These are phyloP conservation scores for Colletotrichum musicola DNA, from an alignment of 2,329 filamentous ascomycete genomes.

Conservation along the genomic window DNA sequence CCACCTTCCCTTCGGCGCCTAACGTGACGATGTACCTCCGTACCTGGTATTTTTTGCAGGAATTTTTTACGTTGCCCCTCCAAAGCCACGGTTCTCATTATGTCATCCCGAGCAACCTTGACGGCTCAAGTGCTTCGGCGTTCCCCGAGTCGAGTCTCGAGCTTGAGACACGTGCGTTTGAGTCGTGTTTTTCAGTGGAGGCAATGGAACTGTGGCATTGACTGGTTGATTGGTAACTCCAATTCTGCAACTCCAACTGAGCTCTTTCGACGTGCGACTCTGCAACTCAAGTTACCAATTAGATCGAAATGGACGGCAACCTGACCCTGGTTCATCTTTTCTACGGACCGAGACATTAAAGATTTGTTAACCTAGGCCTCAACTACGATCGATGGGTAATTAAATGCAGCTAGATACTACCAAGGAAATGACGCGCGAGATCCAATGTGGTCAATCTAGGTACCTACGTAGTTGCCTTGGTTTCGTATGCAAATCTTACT, in stretches of 20 bases:
- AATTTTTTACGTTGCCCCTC: slow-evolving; percentile 20
- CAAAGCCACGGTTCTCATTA: slow-evolving; percentile 27
- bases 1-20: not conserved
- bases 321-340: not conserved
- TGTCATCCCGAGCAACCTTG: slow-evolving; percentile 18
- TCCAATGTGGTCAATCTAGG: no score
- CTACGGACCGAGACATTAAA: not conserved
- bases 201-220: no score
- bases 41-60: not conserved
- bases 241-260: not conserved
- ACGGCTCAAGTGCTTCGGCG: slow-evolving; percentile 3
- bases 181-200: not conserved
- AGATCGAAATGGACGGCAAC: not conserved
- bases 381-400: no score
- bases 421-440: no score
- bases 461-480: no score
- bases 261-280: not conserved
- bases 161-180: slow-evolving; percentile 6
- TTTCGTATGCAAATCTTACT: no score
- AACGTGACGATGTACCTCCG: not conserved
- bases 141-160: slow-evolving; percentile 19
- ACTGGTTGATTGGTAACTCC: not conserved
- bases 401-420: no score
- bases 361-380: not conserved
- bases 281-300: not conserved